Conservation (phyloP, 352 stramenopile species). For the Sclerospora graminicola region DNA sequence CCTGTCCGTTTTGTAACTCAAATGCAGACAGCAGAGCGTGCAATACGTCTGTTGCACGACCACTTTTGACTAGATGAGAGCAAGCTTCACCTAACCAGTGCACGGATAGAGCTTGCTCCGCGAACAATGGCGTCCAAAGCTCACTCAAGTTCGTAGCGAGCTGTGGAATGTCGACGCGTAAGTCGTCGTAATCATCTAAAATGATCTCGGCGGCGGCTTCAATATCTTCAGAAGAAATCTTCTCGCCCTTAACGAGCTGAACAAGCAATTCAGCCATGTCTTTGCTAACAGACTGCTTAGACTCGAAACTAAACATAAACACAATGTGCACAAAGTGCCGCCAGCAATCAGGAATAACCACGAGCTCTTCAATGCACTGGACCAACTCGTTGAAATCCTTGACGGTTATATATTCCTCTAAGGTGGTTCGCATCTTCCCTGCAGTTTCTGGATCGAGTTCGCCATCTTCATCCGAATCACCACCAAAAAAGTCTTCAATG, state of each 20-base stretch:
- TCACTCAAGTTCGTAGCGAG: constrained; percentile 47
- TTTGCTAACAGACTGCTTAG: constrained; percentile 34
- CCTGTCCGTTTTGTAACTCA: constrained; percentile 15
- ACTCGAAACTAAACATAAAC: constrained; percentile 38
- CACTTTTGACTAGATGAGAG: constrained; percentile 29
- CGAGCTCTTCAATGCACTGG: constrained; percentile 63
- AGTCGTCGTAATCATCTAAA: constrained; percentile 59
- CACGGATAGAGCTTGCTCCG: constrained; percentile 32
- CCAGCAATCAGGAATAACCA: constrained; percentile 30
- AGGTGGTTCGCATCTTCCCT: constrained; percentile 50
- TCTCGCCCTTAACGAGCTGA: constrained; percentile 30
- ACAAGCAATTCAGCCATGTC: constrained; percentile 33
- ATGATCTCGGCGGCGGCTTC: constrained; percentile 45
- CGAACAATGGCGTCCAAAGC: constrained; percentile 51
- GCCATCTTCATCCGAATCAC: constrained; percentile 39
- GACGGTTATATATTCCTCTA: constrained; percentile 71
- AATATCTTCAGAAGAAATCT: constrained; percentile 37
- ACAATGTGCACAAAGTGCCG: constrained; percentile 57
- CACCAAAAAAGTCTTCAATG: constrained; percentile 54
- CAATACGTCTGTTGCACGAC: constrained; percentile 41
- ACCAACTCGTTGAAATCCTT: constrained; percentile 71
- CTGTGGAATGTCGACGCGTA: constrained; percentile 65
- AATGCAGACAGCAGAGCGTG: constrained; percentile 30
- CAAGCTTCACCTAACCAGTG: constrained; percentile 39
- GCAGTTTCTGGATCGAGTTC: constrained; percentile 54